Percentiles rank a stretch among this genome's conserved stretches.
phyloP scores from a whole-genome alignment of 169 alveolate genomes.

The Cryptosporidium ubiquitum region DNA sequence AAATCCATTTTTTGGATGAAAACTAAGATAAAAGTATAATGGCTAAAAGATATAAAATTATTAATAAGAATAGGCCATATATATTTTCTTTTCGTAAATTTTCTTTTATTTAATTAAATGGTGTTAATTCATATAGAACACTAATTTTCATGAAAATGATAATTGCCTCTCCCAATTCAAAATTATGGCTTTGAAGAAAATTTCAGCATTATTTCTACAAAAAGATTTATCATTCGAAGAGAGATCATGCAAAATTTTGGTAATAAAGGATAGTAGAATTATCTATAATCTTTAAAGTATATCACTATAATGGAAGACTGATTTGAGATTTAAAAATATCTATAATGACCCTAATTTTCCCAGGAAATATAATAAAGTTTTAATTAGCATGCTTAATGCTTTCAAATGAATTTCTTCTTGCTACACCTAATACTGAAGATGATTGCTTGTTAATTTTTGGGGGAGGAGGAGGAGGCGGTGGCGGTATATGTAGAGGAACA shows the following conservation, averaged over 20 bases:
- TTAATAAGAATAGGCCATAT: neutral
- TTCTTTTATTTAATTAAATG: neutral
- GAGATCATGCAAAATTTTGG: neutral
- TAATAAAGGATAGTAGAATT: neutral
- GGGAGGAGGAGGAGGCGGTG: conserved; percentile 46
- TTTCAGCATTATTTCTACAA: neutral
- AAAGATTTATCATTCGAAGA: neutral
- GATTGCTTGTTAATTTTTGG: conserved; percentile 5
- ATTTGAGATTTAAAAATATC: neutral
- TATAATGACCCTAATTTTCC: neutral
- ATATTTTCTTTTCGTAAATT: neutral
- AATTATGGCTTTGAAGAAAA: neutral
- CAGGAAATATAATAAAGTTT: neutral
- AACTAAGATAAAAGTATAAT: neutral
- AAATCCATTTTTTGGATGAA: neutral
- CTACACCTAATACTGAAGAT: neutral
- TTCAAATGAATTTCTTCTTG: conserved; percentile 3
- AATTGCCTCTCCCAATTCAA: neutral
- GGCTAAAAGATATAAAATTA: neutral
- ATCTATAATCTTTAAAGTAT: neutral
- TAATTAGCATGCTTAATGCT: neutral
- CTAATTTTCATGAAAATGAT: neutral
- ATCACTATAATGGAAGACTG: neutral
- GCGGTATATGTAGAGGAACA: conserved; percentile 22
- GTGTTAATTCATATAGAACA: neutral